These are phyloP conservation scores for Epichloe hybrida DNA, from an alignment of 2,329 filamentous ascomycete genomes.

Conservation along the genomic window DNA sequence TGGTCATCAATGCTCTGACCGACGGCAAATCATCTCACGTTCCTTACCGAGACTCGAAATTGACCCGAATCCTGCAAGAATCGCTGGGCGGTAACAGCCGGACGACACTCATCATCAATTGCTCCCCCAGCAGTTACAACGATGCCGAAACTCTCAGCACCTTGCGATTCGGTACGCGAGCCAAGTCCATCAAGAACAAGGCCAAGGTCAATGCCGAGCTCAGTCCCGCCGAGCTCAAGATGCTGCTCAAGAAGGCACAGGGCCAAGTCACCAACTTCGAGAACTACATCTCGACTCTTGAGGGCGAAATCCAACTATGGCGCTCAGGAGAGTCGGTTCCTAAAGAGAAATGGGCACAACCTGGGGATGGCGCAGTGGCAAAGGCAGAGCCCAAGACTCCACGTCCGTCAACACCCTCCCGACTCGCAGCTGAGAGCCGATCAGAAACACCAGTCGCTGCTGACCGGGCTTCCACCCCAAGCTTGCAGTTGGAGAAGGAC, in stretches of 20 bases:
- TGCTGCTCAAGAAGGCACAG: slow-evolving; percentile 83
- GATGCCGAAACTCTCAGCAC: slow-evolving; percentile 89
- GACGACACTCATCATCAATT: slow-evolving; percentile 98
- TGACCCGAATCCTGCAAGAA: slow-evolving; percentile 94
- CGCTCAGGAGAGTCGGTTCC: slow-evolving; percentile 78
- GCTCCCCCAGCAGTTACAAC: slow-evolving; percentile 97
- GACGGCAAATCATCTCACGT: slow-evolving; percentile 95
- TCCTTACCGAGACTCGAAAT: slow-evolving; percentile 94
- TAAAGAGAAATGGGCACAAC: slow-evolving; percentile 72
- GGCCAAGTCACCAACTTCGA: slow-evolving; percentile 81
- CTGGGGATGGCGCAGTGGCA: slow-evolving; percentile 35
- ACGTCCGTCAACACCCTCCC: slow-evolving; percentile 39
- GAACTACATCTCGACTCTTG: slow-evolving; percentile 68
- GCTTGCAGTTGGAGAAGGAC: slow-evolving; percentile 82
- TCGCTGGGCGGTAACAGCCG: slow-evolving; percentile 93
- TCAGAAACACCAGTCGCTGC: slow-evolving; percentile 53
- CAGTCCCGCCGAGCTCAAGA: slow-evolving; percentile 88
- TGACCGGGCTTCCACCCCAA: slow-evolving; percentile 77
- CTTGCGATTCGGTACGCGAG: slow-evolving; percentile 84
- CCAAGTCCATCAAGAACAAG: slow-evolving; percentile 99
- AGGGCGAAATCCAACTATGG: slow-evolving; percentile 79
- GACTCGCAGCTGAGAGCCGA: slow-evolving; percentile 41
- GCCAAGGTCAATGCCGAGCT: slow-evolving; percentile 98
- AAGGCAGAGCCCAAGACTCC: slow-evolving; percentile 30
- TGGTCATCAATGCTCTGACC: slow-evolving; percentile 96